Percentiles rank a stretch among this genome's conserved stretches.
Evolutionary conservation across 2,329 filamentous ascomycete genomes (phyloP).

Genomic region (Fusarium euwallaceae): DNA sequence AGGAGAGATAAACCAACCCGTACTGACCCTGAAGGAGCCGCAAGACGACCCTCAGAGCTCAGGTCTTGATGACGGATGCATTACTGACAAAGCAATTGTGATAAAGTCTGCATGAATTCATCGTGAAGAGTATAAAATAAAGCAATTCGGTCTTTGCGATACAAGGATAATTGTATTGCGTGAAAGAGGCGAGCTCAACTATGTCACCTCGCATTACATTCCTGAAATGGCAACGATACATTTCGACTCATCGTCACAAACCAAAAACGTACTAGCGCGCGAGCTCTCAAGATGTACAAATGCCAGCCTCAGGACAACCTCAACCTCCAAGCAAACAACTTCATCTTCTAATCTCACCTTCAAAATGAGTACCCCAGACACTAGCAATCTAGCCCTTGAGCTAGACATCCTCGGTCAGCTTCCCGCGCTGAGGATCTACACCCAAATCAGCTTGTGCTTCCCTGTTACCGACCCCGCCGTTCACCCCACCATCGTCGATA

Average conservation of each 20-base stretch:
- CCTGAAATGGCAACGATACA: neutral
- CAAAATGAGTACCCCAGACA: constrained; percentile 8
- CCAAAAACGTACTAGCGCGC: neutral
- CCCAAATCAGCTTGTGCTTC: constrained; percentile 59
- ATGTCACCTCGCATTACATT: neutral
- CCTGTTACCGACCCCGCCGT: constrained; percentile 40
- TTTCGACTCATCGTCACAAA: neutral
- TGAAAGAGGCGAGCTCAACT: too few species aligned
- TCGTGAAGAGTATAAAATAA: too few species aligned
- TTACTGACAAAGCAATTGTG: too few species aligned
- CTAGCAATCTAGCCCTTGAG: constrained; percentile 33
- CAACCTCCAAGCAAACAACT: neutral
- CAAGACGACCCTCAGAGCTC: too few species aligned
- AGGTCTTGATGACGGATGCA: too few species aligned
- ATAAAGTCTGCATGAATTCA: too few species aligned
- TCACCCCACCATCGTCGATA: constrained; percentile 46
- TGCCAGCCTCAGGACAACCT: neutral
- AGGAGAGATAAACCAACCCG: neutral
- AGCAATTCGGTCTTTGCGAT: too few species aligned
- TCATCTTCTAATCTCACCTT: neutral
- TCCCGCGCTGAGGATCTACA: constrained; percentile 59
- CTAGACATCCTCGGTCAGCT: constrained; percentile 60
- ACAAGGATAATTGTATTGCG: too few species aligned
- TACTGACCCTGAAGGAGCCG: neutral
- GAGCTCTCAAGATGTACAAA: neutral